These are phyloP conservation scores for Paramecium sonneborni DNA, from an alignment of 73 alveolate species.

Conservation along the genomic window DNA sequence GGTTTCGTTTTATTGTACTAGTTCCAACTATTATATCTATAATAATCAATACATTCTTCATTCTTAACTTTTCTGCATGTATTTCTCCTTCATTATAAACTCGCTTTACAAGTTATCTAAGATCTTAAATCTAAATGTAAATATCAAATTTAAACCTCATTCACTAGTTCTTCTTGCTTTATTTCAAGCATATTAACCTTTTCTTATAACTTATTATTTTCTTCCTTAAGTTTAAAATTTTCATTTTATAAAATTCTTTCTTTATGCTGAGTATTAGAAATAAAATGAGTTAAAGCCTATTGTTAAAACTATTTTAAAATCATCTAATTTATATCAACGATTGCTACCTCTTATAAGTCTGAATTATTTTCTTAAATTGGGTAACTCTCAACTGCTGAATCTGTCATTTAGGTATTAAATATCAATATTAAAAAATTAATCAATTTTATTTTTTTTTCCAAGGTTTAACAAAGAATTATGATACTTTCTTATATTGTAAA, in stretches of 20 bases:
- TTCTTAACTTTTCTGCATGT: neutral
- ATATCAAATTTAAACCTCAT: neutral
- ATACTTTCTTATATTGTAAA: neutral
- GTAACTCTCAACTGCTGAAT: neutral
- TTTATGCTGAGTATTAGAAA: neutral
- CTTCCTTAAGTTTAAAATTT: neutral
- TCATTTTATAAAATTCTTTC: neutral
- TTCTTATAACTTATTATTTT: neutral
- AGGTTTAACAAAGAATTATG: slow-evolving; percentile 27
- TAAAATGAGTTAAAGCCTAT: neutral
- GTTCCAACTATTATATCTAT: neutral
- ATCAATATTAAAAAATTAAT: neutral
- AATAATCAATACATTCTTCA: neutral
- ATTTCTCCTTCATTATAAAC: slow-evolving; percentile 28
- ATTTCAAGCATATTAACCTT: neutral
- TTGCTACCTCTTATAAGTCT: neutral
- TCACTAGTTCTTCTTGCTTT: slow-evolving; percentile 20
- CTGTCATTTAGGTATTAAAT: neutral
- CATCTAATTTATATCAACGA: neutral
- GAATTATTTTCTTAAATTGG: neutral
- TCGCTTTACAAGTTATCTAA: neutral
- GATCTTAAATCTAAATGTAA: slow-evolving; percentile 43
- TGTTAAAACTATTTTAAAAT: neutral
- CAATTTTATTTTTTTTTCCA: neutral
- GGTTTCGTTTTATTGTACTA: neutral